phyloP scores from a whole-genome alignment of 148 eudicot genomes.

The Amaranthus cruentus region DNA sequence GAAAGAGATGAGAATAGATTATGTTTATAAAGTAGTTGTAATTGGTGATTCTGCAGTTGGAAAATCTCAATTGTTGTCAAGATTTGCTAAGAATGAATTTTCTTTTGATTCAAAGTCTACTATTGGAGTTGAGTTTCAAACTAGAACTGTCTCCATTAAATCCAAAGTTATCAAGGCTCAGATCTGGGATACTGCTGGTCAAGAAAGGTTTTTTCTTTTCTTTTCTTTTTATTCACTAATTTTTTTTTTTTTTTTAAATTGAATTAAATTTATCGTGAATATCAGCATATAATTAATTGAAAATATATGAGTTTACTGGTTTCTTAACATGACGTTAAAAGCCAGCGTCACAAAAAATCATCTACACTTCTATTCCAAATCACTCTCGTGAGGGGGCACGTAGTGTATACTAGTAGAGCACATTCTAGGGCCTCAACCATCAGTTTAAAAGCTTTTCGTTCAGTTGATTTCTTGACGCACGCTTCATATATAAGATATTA shows the following conservation, averaged over 20 bases:
- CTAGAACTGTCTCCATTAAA: constrained; percentile 55
- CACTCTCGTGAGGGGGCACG: no score
- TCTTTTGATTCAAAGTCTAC: constrained; percentile 77
- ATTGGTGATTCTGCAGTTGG: constrained; percentile 88
- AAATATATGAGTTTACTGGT: no score
- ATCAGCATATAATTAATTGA: not conserved
- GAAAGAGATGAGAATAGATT: constrained; percentile 52
- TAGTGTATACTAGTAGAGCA: no score
- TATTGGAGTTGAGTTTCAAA: constrained; percentile 92
- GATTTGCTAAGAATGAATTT: constrained; percentile 74
- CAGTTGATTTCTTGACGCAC: no score
- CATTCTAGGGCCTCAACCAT: no score
- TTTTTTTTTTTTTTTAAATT: not conserved
- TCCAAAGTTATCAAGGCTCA: constrained; percentile 82
- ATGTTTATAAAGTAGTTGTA: constrained; percentile 82
- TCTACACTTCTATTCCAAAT: no score
- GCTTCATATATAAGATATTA: no score
- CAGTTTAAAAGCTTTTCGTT: no score
- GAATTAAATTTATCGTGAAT: not conserved
- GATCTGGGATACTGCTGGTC: constrained; percentile 98
- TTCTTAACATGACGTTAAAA: no score
- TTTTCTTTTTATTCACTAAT: not conserved
- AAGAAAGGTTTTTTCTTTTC: constrained; percentile 52
- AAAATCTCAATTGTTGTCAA: constrained; percentile 59
- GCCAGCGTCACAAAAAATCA: no score